phyloP scores from a whole-genome alignment of 768 basidiomycete genomes.

The Xerocomellus chrysenteron region DNA sequence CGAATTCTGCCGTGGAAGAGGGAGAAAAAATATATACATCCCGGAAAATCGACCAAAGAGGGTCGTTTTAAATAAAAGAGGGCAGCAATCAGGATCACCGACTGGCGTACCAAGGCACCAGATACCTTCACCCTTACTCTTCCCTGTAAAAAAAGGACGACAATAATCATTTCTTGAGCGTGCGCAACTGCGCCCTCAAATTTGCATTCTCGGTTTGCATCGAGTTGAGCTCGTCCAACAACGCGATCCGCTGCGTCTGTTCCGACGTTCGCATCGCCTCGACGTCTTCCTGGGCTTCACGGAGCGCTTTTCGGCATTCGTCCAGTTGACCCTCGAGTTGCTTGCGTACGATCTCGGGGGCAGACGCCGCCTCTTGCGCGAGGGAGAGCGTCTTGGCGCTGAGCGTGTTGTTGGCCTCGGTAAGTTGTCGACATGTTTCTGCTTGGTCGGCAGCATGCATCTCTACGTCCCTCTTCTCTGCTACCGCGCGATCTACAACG shows the following conservation, averaged over 20 bases:
- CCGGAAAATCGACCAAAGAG: background rate
- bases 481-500: constrained; percentile 54
- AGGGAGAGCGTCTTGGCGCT: constrained; percentile 64
- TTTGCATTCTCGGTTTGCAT: constrained; percentile 77
- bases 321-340: constrained; percentile 65
- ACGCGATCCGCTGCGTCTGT: constrained; percentile 75
- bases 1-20: too few species aligned
- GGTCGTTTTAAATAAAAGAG: background rate
- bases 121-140: too few species aligned
- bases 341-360: constrained; percentile 48
- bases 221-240: constrained; percentile 86
- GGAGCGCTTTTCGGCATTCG: constrained; percentile 59
- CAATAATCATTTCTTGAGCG: constrained; percentile 38
- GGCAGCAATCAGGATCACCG: background rate
- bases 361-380: constrained; percentile 37
- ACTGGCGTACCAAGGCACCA: constrained; percentile 2
- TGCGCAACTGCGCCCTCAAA: constrained; percentile 69
- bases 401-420: constrained; percentile 75
- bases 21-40: background rate
- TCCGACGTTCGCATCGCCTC: constrained; percentile 67
- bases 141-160: background rate
- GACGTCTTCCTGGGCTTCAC: constrained; percentile 66
- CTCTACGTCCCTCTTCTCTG: constrained; percentile 73
- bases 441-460: constrained; percentile 66
- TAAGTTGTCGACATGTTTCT: constrained; percentile 69